Evolutionary conservation across 163 green algal species (phyloP).

Genomic region (Prototheca stagnorum): DNA sequence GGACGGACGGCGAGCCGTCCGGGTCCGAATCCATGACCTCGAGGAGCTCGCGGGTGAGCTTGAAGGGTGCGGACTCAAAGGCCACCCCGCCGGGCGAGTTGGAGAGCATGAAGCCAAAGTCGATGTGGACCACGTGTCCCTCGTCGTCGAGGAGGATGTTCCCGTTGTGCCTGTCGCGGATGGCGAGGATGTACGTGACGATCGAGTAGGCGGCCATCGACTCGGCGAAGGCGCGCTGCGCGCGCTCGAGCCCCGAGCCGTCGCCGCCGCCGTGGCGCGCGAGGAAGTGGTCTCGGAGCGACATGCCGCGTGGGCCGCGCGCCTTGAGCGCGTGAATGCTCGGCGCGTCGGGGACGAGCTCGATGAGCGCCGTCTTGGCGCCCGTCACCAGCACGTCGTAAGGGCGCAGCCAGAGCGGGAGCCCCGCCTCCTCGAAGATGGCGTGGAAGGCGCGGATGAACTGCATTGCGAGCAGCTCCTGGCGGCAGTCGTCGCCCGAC

Average conservation of each 20-base stretch:
- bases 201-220: conserved; percentile 86
- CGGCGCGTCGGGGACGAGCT: conserved; percentile 81
- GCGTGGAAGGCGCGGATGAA: conserved; percentile 63
- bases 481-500: conserved; percentile 87
- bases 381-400: conserved; percentile 85
- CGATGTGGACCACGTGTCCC: conserved; percentile 92
- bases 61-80: conserved; percentile 90
- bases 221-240: conserved; percentile 84
- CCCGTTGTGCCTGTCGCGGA: conserved; percentile 77
- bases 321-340: conserved; percentile 80
- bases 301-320: conserved; percentile 20
- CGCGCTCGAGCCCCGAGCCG: conserved; percentile 34
- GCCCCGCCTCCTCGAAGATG: conserved; percentile 60
- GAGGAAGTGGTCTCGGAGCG: conserved; percentile 68
- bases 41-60: conserved; percentile 90
- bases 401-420: conserved; percentile 74
- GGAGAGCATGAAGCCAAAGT: conserved; percentile 98
- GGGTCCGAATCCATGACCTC: conserved; percentile 88
- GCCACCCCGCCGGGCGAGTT: conserved; percentile 87
- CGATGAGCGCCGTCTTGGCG: conserved; percentile 82
- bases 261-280: conserved; percentile 39
- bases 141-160: conserved; percentile 71
- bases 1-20: conserved; percentile 58
- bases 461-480: conserved; percentile 91
- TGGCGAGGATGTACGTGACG: conserved; percentile 78